A percentile compares a stretch with the other conserved stretches of the same genome.
Evolutionary conservation across 768 basidiomycete species (phyloP).

Genomic region (Rhodocollybia butyracea): DNA sequence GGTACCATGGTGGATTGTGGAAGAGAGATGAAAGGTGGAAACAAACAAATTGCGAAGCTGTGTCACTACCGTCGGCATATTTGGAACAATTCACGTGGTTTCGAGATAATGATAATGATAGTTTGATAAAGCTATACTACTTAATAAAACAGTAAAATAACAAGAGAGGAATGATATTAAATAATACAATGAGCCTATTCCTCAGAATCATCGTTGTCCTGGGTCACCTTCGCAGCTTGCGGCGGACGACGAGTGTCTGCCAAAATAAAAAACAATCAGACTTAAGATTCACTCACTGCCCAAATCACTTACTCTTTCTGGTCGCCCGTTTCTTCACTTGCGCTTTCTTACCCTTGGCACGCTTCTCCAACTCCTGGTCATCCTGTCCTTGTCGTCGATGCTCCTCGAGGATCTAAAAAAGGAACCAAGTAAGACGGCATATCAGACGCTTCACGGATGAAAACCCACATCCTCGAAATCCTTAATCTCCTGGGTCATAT

Average conservation of each 20-base stretch:
- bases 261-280: not conserved
- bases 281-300: not conserved
- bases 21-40: slow-evolving; percentile 2
- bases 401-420: slow-evolving; percentile 73
- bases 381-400: slow-evolving; percentile 83
- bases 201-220: not conserved
- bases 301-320: slow-evolving; percentile 14
- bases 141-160: no score
- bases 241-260: not conserved
- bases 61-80: not conserved
- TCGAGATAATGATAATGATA: no score
- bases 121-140: no score
- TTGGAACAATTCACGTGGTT: no score
- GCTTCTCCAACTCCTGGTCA: slow-evolving; percentile 86
- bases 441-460: not conserved
- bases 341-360: slow-evolving; percentile 81
- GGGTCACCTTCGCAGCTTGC: not conserved
- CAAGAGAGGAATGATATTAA: no score
- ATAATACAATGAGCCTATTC: no score
- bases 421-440: slow-evolving; percentile 1
- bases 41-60: not conserved
- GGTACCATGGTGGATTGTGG: slow-evolving; percentile 1
- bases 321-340: slow-evolving; percentile 71
- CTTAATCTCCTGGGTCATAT: slow-evolving; percentile 89
- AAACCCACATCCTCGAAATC: slow-evolving; percentile 82